These are phyloP conservation scores for Fusarium coffeatum DNA, from an alignment of 2,329 filamentous ascomycete genomes.

Conservation along the genomic window DNA sequence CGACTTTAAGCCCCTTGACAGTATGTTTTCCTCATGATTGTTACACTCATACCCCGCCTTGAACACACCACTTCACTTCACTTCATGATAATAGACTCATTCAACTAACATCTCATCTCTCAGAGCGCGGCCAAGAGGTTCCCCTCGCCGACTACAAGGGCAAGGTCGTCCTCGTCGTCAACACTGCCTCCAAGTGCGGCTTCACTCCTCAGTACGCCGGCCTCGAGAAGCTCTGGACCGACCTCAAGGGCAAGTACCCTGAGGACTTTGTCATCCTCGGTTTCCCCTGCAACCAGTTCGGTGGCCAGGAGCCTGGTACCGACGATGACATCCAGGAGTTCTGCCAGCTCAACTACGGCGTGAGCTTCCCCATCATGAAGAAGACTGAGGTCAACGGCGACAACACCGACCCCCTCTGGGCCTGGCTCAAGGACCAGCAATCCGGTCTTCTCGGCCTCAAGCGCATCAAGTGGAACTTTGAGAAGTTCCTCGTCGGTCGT, in stretches of 20 bases:
- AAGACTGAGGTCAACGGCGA: constrained; percentile 96
- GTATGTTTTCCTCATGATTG: constrained; percentile 61
- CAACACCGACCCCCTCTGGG: constrained; percentile 80
- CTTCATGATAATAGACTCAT: background rate
- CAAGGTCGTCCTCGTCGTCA: constrained; percentile 96
- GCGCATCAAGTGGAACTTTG: constrained; percentile 99
- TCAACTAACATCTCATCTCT: constrained; percentile 29
- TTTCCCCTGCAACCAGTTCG: constrained; percentile 99
- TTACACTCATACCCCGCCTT: constrained; percentile 1
- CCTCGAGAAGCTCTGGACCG: constrained; percentile 90
- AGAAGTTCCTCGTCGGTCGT: constrained; percentile 92
- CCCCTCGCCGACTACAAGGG: constrained; percentile 78
- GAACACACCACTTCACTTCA: background rate
- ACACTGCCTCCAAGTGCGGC: constrained; percentile 98
- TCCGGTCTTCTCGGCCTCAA: constrained; percentile 88
- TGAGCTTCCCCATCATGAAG: constrained; percentile 88
- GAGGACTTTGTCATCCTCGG: constrained; percentile 89
- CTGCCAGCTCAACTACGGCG: constrained; percentile 93
- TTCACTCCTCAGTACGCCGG: constrained; percentile 96
- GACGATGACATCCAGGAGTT: constrained; percentile 84
- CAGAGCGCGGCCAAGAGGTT: constrained; percentile 73
- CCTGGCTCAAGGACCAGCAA: constrained; percentile 79
- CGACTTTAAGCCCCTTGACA: constrained; percentile 86
- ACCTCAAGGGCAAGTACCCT: constrained; percentile 73
- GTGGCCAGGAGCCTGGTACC: constrained; percentile 85